These are phyloP conservation scores for Fusarium pseudograminearum DNA, from an alignment of 2,329 filamentous ascomycete genomes.

Conservation along the genomic window DNA sequence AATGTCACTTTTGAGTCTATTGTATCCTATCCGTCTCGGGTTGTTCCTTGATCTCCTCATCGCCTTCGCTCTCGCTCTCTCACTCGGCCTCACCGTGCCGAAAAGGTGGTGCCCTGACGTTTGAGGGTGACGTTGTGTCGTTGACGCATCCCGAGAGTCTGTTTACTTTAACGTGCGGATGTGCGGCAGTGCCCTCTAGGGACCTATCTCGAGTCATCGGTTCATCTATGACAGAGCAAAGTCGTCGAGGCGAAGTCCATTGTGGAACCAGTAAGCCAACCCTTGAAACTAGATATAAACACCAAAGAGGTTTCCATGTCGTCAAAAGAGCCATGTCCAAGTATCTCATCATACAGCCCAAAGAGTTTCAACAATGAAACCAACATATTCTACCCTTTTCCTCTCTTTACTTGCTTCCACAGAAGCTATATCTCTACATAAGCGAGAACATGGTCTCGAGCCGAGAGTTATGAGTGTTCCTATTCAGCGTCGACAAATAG, in stretches of 20 bases:
- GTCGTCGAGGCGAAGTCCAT: neutral
- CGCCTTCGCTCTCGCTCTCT: neutral
- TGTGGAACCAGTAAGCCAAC: neutral
- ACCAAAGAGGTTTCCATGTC: neutral
- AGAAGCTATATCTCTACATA: slow-evolving; percentile 47
- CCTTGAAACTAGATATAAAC: neutral
- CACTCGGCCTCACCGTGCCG: slow-evolving; percentile 36
- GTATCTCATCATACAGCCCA: neutral
- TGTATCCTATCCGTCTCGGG: neutral
- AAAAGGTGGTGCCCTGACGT: slow-evolving; percentile 38
- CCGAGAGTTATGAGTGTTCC: slow-evolving; percentile 62
- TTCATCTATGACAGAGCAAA: slow-evolving; percentile 19
- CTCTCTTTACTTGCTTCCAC: slow-evolving; percentile 46
- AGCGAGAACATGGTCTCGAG: slow-evolving; percentile 47
- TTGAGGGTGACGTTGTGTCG: slow-evolving; percentile 18
- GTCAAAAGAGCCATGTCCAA: neutral
- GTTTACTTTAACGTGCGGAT: slow-evolving; percentile 21
- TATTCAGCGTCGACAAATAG: slow-evolving; percentile 54
- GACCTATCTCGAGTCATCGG: neutral
- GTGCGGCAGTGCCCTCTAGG: slow-evolving; percentile 18
- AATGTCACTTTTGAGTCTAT: neutral
- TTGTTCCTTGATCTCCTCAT: slow-evolving; percentile 6
- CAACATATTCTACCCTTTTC: slow-evolving; percentile 25
- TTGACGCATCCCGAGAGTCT: slow-evolving; percentile 37
- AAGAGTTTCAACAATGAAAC: slow-evolving; percentile 53